Conservation (phyloP, 176 grass and related monocot species). For the Oryza punctata region DNA sequence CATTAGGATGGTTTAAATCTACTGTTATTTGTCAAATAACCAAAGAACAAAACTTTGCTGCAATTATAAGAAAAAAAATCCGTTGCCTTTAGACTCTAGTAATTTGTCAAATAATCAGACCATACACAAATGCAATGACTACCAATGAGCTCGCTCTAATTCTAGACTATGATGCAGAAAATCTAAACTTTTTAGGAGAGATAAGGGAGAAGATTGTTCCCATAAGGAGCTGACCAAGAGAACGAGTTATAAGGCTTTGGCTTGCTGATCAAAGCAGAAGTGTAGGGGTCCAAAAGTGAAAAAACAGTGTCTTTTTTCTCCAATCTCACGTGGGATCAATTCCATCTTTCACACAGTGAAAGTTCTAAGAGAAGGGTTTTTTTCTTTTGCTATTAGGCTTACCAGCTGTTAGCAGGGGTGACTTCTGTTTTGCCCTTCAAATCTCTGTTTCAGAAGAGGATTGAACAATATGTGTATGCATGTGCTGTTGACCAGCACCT, state of each 20-base stretch:
- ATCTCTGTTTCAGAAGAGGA: neutral
- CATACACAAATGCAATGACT: neutral
- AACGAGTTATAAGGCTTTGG: conserved; percentile 8
- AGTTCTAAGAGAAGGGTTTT: neutral
- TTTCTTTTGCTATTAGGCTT: neutral
- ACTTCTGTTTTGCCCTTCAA: conserved; percentile 18
- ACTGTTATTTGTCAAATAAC: neutral
- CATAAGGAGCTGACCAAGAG: neutral
- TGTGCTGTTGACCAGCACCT: conserved; percentile 3
- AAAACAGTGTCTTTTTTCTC: neutral
- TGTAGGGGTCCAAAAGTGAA: conserved; percentile 21
- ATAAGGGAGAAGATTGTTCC: conserved; percentile 32
- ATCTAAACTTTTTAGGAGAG: conserved; percentile 1
- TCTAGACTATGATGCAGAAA: neutral
- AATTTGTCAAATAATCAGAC: neutral
- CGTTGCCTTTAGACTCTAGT: neutral
- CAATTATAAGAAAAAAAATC: neutral
- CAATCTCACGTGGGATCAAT: neutral
- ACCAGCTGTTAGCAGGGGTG: neutral
- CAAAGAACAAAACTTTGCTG: neutral
- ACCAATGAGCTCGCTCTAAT: neutral
- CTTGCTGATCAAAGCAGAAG: conserved; percentile 15
- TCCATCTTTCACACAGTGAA: conserved; percentile 22
- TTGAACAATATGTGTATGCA: neutral
- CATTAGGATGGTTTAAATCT: too few relatives aligned